Conservation (phyloP, 306 rosid species). For the Betula pendula region DNA sequence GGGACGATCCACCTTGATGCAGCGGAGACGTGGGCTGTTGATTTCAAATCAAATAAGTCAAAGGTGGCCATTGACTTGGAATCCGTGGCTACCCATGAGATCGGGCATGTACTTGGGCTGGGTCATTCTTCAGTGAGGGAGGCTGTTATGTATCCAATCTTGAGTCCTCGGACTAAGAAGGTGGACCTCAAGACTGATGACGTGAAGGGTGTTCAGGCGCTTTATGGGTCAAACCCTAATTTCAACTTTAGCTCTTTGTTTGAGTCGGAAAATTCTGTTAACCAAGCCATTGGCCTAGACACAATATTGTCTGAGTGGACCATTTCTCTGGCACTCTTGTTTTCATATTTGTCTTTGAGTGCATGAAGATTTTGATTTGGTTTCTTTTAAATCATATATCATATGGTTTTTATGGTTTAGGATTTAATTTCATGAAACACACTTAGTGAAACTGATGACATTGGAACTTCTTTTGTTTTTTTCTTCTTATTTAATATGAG, state of each 20-base stretch:
- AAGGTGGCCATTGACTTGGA: conserved; percentile 88
- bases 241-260: conserved; percentile 55
- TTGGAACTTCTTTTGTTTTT: too few relatives aligned
- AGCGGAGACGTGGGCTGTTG: conserved; percentile 84
- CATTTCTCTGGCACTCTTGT: conserved; percentile 17
- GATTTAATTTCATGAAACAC: too few relatives aligned
- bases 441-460: too few relatives aligned
- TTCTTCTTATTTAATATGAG: too few relatives aligned
- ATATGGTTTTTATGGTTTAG: too few relatives aligned
- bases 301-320: conserved; percentile 29
- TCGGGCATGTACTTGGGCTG: conserved; percentile 88
- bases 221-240: conserved; percentile 88
- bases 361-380: not conserved
- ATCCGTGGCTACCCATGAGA: conserved; percentile 96
- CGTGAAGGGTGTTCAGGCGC: conserved; percentile 81
- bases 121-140: conserved; percentile 73
- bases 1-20: conserved; percentile 90
- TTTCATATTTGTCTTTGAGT: conserved; percentile 28
- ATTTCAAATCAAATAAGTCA: conserved; percentile 54
- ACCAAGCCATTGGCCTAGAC: conserved; percentile 33
- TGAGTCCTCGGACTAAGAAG: conserved; percentile 72
- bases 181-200: conserved; percentile 76
- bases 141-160: conserved; percentile 88
- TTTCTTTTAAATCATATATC: too few relatives aligned
- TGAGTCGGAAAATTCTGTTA: conserved; percentile 50